Evolutionary conservation across 768 basidiomycete genomes (phyloP), one percentile per base, ranked within the genome.

Genomic region (Xerocomellus amylosporus): DNA sequence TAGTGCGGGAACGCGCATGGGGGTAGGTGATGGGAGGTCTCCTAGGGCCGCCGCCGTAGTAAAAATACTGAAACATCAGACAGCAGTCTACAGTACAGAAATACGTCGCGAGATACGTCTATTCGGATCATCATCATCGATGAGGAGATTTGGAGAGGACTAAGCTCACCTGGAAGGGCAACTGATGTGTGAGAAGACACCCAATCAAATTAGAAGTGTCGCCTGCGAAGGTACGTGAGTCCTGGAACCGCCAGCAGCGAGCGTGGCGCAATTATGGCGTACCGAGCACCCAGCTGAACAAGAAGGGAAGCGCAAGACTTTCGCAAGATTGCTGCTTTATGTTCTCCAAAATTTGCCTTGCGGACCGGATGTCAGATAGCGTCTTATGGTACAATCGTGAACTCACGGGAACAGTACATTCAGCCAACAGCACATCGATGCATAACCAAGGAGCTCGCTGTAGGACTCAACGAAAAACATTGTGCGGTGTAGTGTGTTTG

Each of bases 261-360:
- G 30, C 28, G 30, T 59, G 51, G 55, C 46, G 46, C 54, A 53
- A 55, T 24, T n/a, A 45, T 22, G 37, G 72, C 81, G 63, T 64
- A 93, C 93, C 94, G 22, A 91, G 77, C 54, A 94, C 75, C 97
- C 97, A 99, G 62, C 91, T 97, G 58, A 85, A 79, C 50, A 99
- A 79, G 71, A 99, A 99, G 0, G 95, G 93, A 17, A 98, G 76
- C 2, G 97, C 89, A 46, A 99, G 84, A 30, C 95, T 88, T 63
- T 93, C 93, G 67, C 88, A 92, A 41, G 90, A 93, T 67, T 87
- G 83, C 17, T 79, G 75, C 53, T 76, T 77, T 52, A 80, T 74
- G 70, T 95, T 97, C 74, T 91, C 86, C 31, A 94, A 44, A 9
- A 96, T 79, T 76, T 97, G 94, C 45, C 93, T 95, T 54, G 45